Conservation (phyloP, 768 basidiomycete species). For the Termitomyces sp. region DNA sequence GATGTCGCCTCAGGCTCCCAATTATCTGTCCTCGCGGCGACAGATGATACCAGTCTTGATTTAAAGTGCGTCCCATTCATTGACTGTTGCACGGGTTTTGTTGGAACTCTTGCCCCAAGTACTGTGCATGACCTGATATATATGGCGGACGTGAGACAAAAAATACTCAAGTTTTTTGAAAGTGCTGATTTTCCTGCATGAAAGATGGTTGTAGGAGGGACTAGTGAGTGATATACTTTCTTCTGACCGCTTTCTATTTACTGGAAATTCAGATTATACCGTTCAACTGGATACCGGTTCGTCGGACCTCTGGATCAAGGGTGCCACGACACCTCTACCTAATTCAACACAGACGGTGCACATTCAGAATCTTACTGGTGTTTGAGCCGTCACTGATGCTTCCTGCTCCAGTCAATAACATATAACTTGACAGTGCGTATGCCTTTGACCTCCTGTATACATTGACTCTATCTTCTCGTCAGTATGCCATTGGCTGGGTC, state of each 20-base stretch:
- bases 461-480: neutral
- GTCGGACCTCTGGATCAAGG: conserved; percentile 72
- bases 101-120: conserved; percentile 26
- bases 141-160: conserved; percentile 58
- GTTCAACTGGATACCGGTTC: conserved; percentile 86
- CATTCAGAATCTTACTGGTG: conserved; percentile 5
- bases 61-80: conserved; percentile 32
- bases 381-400: neutral
- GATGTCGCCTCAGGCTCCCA: conserved; percentile 23
- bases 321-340: conserved; percentile 40
- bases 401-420: conserved; percentile 29
- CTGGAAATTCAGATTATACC: conserved; percentile 44
- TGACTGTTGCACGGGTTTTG: neutral
- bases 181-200: conserved; percentile 1
- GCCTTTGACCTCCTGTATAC: neutral
- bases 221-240: conserved; percentile 28
- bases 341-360: conserved; percentile 44
- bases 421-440: conserved; percentile 60
- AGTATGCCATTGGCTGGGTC: conserved; percentile 86
- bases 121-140: conserved; percentile 76
- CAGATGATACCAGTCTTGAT: conserved; percentile 30
- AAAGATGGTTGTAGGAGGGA: conserved; percentile 64
- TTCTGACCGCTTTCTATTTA: neutral
- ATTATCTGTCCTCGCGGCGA: conserved; percentile 26
- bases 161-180: neutral